These are phyloP conservation scores for Leccinum truebloodii DNA, from an alignment of 768 basidiomycete genomes.

Conservation along the genomic window DNA sequence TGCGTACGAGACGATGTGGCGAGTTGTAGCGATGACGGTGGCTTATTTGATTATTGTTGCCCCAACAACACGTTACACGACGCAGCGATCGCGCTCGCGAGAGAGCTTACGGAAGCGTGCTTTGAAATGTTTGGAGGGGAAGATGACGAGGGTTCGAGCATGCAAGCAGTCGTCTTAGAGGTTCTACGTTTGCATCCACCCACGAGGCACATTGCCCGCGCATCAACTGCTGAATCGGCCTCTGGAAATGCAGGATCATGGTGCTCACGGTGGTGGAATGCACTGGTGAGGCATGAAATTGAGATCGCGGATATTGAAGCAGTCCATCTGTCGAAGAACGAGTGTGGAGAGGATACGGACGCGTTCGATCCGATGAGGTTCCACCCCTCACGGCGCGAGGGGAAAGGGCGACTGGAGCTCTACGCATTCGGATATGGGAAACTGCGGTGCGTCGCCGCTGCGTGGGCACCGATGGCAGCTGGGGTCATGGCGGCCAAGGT, in stretches of 20 bases:
- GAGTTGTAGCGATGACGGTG: conserved; percentile 54
- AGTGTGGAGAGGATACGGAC: conserved; percentile 36
- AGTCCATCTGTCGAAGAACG: conserved; percentile 16
- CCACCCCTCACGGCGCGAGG: conserved; percentile 30
- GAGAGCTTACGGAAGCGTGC: conserved; percentile 23
- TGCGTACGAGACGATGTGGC: conserved; percentile 64
- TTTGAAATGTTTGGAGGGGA: conserved; percentile 19
- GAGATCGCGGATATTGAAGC: conserved; percentile 29
- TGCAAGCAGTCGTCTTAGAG: conserved; percentile 29
- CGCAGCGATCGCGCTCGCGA: conserved; percentile 28
- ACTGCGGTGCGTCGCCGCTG: conserved; percentile 41
- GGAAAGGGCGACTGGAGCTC: conserved; percentile 18
- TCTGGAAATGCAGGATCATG: background rate
- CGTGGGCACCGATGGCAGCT: conserved; percentile 60
- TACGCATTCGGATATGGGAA: conserved; percentile 49
- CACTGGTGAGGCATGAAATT: conserved; percentile 4
- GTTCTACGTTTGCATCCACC: conserved; percentile 33
- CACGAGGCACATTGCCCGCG: conserved; percentile 25
- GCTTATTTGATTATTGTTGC: conserved; percentile 28
- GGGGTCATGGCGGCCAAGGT: conserved; percentile 48
- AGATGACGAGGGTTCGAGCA: conserved; percentile 16
- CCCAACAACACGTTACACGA: conserved; percentile 23
- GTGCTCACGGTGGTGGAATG: conserved; percentile 15
- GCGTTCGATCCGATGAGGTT: conserved; percentile 47
- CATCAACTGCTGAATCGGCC: background rate